phyloP scores from a whole-genome alignment of 2,329 filamentous ascomycete genomes.

The Exophiala viscosa region DNA sequence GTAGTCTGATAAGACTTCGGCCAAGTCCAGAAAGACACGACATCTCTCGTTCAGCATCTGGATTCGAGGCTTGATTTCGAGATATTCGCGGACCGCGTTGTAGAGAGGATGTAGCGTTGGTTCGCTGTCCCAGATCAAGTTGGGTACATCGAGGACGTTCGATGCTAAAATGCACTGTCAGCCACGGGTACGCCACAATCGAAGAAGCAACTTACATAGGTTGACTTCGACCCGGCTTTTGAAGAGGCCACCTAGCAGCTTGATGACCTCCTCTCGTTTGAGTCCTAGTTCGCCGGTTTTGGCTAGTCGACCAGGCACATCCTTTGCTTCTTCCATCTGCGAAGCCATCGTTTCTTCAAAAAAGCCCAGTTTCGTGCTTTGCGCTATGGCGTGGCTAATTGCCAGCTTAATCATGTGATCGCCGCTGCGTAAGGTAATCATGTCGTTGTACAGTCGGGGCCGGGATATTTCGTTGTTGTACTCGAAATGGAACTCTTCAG shows the following conservation, averaged over 20 bases:
- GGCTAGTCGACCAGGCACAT: conserved; percentile 84
- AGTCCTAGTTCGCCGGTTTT: conserved; percentile 87
- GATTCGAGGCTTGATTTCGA: conserved; percentile 94
- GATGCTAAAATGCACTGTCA: conserved; percentile 58
- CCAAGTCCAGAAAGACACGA: conserved; percentile 90
- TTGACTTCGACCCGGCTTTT: conserved; percentile 96
- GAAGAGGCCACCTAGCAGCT: conserved; percentile 84
- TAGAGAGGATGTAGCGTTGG: conserved; percentile 93
- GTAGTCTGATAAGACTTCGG: conserved; percentile 87
- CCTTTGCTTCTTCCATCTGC: conserved; percentile 89
- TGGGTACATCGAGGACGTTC: conserved; percentile 92
- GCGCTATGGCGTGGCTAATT: conserved; percentile 84
- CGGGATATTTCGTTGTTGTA: conserved; percentile 83
- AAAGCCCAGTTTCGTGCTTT: conserved; percentile 92
- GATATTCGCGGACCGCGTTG: conserved; percentile 88
- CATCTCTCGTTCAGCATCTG: conserved; percentile 97
- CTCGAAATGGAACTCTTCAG: conserved; percentile 97
- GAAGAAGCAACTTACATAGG: conserved; percentile 65
- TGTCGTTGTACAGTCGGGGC: conserved; percentile 95
- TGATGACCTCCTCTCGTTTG: conserved; percentile 86
- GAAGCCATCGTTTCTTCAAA: conserved; percentile 95
- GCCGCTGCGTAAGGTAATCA: conserved; percentile 91
- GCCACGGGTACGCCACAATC: conserved; percentile 3
- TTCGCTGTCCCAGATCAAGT: conserved; percentile 98
- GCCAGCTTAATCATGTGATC: conserved; percentile 81